Base-by-base conservation (phyloP, 371 early-diverging fungal genomes). In the Haplosporangium sp. region DNA sequence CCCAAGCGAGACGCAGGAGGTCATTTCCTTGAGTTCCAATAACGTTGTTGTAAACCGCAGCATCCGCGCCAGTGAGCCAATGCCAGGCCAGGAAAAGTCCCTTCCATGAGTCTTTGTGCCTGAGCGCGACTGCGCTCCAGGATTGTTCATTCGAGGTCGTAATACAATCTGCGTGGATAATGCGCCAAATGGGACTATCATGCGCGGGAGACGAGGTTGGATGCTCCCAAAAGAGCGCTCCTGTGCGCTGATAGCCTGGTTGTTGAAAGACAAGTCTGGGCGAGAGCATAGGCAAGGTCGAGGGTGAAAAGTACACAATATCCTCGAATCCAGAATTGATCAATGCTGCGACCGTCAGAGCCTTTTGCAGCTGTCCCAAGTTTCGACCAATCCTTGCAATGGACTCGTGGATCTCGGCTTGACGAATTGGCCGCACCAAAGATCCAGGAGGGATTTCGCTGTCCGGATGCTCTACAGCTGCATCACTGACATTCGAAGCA, bases 251-350 rank as follows among this genome's bases (percentile, higher is more conserved):
- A 50, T 72, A 79, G 7, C 63, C 73, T 4, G 54, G 58, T 10
- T 73, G 73, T 29, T 68, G 65, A 55, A 79, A 64, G 51, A 72
- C 40, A 13, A 57, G 8, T 12, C 65, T 55, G 5, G 79, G 79
- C 7, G 79, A 72, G 41, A 64, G 72, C 69, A 72, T 72, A 21
- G 79, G 79, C 3, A 79, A 43, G 12, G 79, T 68, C 13, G 79
- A 67, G 2, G 79, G 79, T 5, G 79, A 72, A 38, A 61, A 68
- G 36, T 68, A 79, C 36, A 79, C 47, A 13, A 79, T 72, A 21
- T 79, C 79, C 29, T 79, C 79, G 52, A 79, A 79, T 37, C 79
- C 79, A 60, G 73, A 79, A 62, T 79, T 79, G 69, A 79, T 73
- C 61, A 79, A 48, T 5, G 79, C 72, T 2, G 79, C 79, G n/a